Evolutionary conservation across 2,329 filamentous ascomycete species (phyloP), one percentile per base, ranked within the genome.

Genomic region (Biscogniauxia marginata): DNA sequence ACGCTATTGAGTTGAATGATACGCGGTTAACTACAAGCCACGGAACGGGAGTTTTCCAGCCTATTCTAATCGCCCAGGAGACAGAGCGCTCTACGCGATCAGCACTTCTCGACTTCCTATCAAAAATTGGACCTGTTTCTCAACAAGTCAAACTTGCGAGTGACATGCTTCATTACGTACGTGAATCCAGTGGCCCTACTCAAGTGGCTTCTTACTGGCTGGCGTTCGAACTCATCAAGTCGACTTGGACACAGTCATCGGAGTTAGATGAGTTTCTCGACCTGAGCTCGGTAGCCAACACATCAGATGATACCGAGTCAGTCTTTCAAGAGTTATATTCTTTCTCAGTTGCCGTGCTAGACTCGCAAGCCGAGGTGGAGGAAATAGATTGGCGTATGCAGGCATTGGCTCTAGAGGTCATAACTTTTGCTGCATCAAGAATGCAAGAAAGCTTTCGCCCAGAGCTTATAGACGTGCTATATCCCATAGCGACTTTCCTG

Each of bases 381-480:
- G 72, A 77, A 1, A 55, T 68, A 0, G 87, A 95, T 66, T 92
- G 89, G 89, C 84, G 87, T 25, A 72, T 91, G 19, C 84, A 89
- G 69, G 89, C 91, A 1, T 80, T 97, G 30, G 89, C 93, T 0
- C 75, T 99, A 1, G 93, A 98, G 70, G 83, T 88, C 1, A 79
- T 93, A 6, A 87, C 92, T 0, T 83, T 93, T 54, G 87, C 91
- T 59, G 90, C 93, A 2, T 79, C 82, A 22, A 84, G 84, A 18
- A 77, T 89, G 39, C 82, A 84, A 19, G 70, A 80, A 51, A 82
- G 84, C 0, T 99, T 97, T 71, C 85, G 89, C 3, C 83, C 86
- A 2, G 93, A 98, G 69, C 81, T 99, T 8, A 91, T 97, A 50
- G 95, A 99, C 65, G 86, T 92, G 0, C 77, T 99, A 11, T 99